Base-by-base conservation (phyloP, 2,329 filamentous ascomycete species). In the Curvularia eragrostidis region DNA sequence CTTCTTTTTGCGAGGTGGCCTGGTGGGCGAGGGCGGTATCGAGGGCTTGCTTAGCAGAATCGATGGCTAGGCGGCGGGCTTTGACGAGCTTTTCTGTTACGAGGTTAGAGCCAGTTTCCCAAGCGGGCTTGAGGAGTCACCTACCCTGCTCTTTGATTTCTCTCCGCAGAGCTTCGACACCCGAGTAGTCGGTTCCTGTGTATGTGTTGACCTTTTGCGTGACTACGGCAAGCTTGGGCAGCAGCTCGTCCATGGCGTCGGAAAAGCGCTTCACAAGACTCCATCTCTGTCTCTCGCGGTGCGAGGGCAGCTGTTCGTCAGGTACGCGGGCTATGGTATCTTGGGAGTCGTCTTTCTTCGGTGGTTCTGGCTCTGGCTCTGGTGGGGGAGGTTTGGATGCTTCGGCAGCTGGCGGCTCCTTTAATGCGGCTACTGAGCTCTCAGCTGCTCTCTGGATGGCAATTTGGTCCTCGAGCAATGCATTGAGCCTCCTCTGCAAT, bases 181-280 rank as follows among this genome's bases (percentile, higher is more conserved):
- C 88, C 1, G 91, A 90, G 81, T 98, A 99, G 64, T 83, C 81
- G n/a, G 81, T 83, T 18, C 95, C 95, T 2, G 95, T 99, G 52
- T 97, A 86, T 70, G 93, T 91, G 78, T 97, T 99, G 77, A 99
- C 86, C 58, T 91, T 90, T 74, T 95, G 91, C 1, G 91, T 91
- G 3, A 93, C 93, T 50, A 89, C 85, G 63, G 97, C 90, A 44
- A 96, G 84, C 68, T 94, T 93, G 30, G 89, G 86, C 73, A 98
- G 92, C 19, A 97, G 76, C 63, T 91, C 88, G 79, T 99, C 95
- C 91, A 98, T 96, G 74, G 96, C 81, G 55, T 84, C 78, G 47
- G 85, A 86, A 74, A 95, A 86, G 54, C 83, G 81, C 66, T 86
- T 87, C 6, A 82, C 85, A 39, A 85, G 63, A 48, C 84, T 77